phyloP scores from a whole-genome alignment of 163 green algal genomes.

The Volvox carteri region DNA sequence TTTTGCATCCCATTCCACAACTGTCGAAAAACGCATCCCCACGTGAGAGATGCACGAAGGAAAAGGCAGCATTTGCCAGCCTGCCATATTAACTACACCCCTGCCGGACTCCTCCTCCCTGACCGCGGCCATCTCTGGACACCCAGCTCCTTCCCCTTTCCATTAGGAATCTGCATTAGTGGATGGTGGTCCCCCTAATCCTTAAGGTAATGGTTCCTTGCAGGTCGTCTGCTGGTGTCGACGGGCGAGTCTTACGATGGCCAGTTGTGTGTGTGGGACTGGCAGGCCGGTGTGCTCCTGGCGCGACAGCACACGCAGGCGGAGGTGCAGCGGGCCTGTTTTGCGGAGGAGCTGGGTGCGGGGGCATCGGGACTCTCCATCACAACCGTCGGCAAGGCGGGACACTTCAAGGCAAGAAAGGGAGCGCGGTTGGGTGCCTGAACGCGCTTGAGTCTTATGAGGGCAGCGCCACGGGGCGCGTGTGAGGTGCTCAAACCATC shows the following conservation, averaged over 20 bases:
- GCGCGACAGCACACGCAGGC: slow-evolving; percentile 38
- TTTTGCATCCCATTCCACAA: too few relatives aligned
- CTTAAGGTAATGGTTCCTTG: too few relatives aligned
- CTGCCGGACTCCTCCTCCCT: too few relatives aligned
- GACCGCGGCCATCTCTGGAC: too few relatives aligned
- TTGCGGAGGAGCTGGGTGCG: slow-evolving; percentile 60
- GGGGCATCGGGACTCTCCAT: slow-evolving; percentile 46
- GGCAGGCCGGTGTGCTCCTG: slow-evolving; percentile 57
- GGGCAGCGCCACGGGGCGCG: background rate
- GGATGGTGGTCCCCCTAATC: too few relatives aligned
- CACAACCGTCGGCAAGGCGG: slow-evolving; percentile 59
- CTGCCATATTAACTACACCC: too few relatives aligned
- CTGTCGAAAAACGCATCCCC: too few relatives aligned
- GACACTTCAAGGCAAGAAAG: slow-evolving; percentile 64
- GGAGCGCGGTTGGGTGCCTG: background rate
- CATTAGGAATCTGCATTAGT: too few relatives aligned
- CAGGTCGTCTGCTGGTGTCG: slow-evolving; percentile 66
- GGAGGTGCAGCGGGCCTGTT: slow-evolving; percentile 38
- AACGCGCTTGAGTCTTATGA: background rate
- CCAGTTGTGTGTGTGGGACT: slow-evolving; percentile 71
- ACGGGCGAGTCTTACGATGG: slow-evolving; percentile 60
- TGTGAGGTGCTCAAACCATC: too few relatives aligned
- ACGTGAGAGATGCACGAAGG: too few relatives aligned
- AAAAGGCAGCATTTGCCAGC: too few relatives aligned
- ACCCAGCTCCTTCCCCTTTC: too few relatives aligned